Conservation (phyloP, 2,329 filamentous ascomycete species). For the Penicillium sp. region DNA sequence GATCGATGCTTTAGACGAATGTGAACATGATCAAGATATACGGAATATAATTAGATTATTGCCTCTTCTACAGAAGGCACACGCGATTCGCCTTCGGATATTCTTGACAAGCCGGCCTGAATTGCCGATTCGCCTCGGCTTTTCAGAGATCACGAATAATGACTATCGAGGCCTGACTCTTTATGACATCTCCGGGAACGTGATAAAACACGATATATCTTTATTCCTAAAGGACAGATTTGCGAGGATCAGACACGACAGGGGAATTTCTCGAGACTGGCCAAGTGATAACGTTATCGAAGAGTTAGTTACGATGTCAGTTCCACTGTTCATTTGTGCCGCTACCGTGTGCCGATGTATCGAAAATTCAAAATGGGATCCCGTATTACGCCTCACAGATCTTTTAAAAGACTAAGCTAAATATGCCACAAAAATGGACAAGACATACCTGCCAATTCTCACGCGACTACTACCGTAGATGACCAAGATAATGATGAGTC, state of each 20-base stretch:
- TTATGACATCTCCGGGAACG: neutral
- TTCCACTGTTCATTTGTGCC: conserved; percentile 22
- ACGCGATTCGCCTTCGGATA: conserved; percentile 21
- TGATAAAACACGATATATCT: neutral
- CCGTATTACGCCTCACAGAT: conserved; percentile 10
- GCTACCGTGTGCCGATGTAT: conserved; percentile 15
- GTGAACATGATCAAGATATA: neutral
- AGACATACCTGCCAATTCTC: conserved; percentile 32
- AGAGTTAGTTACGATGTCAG: neutral
- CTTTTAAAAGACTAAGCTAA: conserved; percentile 11
- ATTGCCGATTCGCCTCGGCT: conserved; percentile 28
- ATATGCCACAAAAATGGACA: conserved; percentile 25
- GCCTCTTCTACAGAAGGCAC: conserved; percentile 14
- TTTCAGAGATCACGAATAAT: conserved; percentile 23
- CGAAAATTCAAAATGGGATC: conserved; percentile 5
- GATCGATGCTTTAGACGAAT: neutral
- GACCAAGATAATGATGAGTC: conserved; percentile 14
- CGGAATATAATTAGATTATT: conserved; percentile 14
- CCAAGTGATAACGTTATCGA: neutral
- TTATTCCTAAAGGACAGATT: neutral
- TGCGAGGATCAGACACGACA: no score
- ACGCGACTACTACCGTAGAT: conserved; percentile 13
- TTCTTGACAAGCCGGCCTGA: conserved; percentile 34
- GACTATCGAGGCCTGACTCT: conserved; percentile 18
- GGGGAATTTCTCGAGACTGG: neutral